Percentiles rank a stretch among this genome's conserved stretches.
These are phyloP conservation scores for Cupressus sempervirens DNA, from an alignment of 75 land plant species.

Conservation along the genomic window DNA sequence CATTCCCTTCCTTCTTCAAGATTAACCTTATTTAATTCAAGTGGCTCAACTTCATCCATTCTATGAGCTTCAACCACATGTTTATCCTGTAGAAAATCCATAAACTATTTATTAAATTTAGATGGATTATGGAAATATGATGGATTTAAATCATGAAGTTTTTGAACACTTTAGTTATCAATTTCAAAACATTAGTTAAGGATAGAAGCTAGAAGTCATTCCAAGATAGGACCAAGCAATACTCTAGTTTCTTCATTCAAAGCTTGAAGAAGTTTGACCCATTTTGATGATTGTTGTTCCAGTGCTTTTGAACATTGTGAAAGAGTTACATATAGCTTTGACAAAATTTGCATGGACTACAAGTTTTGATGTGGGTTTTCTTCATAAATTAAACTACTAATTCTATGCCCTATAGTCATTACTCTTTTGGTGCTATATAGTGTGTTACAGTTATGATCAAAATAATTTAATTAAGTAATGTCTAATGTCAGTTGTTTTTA, in stretches of 20 bases:
- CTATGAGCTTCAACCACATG: too few relatives aligned
- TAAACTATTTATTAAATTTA: too few relatives aligned
- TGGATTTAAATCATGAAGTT: too few relatives aligned
- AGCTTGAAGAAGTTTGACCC: conserved; percentile 57
- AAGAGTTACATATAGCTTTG: conserved; percentile 58
- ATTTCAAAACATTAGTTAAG: too few relatives aligned
- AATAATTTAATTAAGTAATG: too few relatives aligned
- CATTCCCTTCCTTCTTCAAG: too few relatives aligned
- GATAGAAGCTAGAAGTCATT: conserved; percentile 33
- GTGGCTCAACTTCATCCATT: too few relatives aligned
- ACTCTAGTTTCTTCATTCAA: conserved; percentile 55
- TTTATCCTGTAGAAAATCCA: too few relatives aligned
- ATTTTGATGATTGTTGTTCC: conserved; percentile 50
- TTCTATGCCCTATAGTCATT: neutral
- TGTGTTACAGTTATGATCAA: neutral
- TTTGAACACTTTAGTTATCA: too few relatives aligned
- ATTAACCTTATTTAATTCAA: too few relatives aligned
- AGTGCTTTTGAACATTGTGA: conserved; percentile 48
- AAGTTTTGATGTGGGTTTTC: conserved; percentile 85
- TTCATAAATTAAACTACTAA: conserved; percentile 66
- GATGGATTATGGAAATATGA: too few relatives aligned
- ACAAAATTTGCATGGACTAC: conserved; percentile 75
- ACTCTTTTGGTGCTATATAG: neutral
- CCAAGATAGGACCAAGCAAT: conserved; percentile 65
- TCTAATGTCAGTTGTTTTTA: too few relatives aligned